Evolutionary conservation across 164 flowering plant species (phyloP), one percentile per base, ranked within the genome.

Genomic region (Vitis riparia): DNA sequence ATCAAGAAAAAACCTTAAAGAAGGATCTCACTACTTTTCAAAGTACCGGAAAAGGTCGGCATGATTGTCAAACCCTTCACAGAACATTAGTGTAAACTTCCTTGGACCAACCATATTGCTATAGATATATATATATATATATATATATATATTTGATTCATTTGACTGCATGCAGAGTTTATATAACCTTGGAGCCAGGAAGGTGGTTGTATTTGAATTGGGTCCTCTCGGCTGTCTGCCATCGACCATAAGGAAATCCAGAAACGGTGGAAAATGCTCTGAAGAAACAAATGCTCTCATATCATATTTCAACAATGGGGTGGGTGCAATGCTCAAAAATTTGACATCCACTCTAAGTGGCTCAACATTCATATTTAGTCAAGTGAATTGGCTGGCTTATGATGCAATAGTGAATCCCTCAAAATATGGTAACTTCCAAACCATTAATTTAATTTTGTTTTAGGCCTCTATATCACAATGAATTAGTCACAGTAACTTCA

Each of bases 181-280:
- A 8, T 78, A 78, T 17, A 59, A 32, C 1, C 8, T 81, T 8
- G 86, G 85, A 66, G 85, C 78, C 5, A 79, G 83, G 50, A 84
- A 79, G 76, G 37, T 77, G 1, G 59, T 81, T 4, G n/a, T 84
- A 53, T 77, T 79, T 15, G 83, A 78, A 17, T 19, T 84, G 5
- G 83, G 82, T 1, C 78, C 88, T 0, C 12, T 85, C 1, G 89
- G 89, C 13, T 85, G 84, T 64, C 13, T 79, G 8, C 87, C 86
- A n/a, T 73, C 80, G 3, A 49, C 75, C 2, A 55, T 68, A 14
- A 78, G 51, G 71, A 61, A 14, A 13, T 8, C 49, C 0, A 65
- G 66, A 6, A 80, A 72, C 65, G 37, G 5, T 3, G 82, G 85
- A 19, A 30, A 62, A 59, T 89, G 93, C 19, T 78, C 47, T 2